Conservation (phyloP, 2,329 filamentous ascomycete species). For the Epichloe baconii region DNA sequence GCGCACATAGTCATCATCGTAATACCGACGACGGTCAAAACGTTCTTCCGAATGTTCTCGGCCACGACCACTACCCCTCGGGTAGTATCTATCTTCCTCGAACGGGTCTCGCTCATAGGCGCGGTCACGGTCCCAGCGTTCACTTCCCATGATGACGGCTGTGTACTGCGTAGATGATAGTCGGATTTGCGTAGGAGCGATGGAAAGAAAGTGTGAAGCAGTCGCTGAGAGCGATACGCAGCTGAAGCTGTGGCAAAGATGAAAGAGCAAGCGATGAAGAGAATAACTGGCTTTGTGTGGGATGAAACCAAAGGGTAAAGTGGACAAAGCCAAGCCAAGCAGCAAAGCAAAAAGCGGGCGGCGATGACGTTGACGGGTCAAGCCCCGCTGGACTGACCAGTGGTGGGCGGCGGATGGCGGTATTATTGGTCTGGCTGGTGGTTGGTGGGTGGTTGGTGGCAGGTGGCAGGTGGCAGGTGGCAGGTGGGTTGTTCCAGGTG, state of each 20-base stretch:
- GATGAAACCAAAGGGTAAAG: neutral
- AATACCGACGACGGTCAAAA: conserved; percentile 33
- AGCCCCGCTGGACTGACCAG: conserved; percentile 1
- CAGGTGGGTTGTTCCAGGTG: conserved; percentile 3
- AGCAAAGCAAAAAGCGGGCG: neutral
- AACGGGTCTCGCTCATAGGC: conserved; percentile 29
- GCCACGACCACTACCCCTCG: conserved; percentile 20
- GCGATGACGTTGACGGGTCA: conserved; percentile 7
- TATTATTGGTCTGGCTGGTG: too few species aligned
- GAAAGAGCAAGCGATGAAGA: neutral
- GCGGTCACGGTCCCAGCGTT: conserved; percentile 43
- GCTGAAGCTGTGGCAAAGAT: too few species aligned
- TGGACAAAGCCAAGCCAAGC: neutral
- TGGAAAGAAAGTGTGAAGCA: neutral
- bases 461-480: too few species aligned
- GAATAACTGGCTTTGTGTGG: neutral
- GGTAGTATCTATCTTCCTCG: conserved; percentile 38
- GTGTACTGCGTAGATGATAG: neutral
- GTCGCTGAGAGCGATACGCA: neutral
- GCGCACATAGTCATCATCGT: conserved; percentile 33
- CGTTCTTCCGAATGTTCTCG: conserved; percentile 38
- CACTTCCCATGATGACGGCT: conserved; percentile 15
- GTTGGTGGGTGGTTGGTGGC: neutral
- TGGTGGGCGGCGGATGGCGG: neutral
- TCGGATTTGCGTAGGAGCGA: neutral